Evolutionary conservation across 306 rosid genomes (phyloP).

Genomic region (Vigna nakashimae): DNA sequence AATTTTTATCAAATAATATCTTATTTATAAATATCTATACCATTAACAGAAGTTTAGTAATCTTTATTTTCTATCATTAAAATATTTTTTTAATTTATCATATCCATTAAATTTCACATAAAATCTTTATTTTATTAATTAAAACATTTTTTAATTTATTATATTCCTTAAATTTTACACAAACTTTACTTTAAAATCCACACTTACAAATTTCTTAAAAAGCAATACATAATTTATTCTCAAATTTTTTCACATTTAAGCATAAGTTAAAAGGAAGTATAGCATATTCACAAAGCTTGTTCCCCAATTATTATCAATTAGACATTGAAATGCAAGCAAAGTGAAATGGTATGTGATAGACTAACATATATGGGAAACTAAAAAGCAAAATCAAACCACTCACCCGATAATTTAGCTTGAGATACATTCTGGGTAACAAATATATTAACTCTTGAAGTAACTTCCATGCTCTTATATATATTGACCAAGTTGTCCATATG

Average conservation of each 20-base stretch:
- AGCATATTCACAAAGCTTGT: neutral
- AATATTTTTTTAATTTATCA: too few species aligned
- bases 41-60: too few species aligned
- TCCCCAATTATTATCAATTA: constrained; percentile 3
- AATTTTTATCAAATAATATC: too few species aligned
- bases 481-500: constrained; percentile 89
- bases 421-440: constrained; percentile 71
- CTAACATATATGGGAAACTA: neutral
- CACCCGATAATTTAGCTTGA: constrained; percentile 63
- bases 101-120: too few species aligned
- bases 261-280: neutral
- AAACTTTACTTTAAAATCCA: too few species aligned
- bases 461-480: constrained; percentile 91
- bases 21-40: too few species aligned
- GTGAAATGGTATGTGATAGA: neutral
- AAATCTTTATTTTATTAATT: too few species aligned
- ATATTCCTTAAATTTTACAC: too few species aligned
- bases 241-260: neutral
- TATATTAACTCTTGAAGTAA: constrained; percentile 68
- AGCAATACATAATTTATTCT: too few species aligned
- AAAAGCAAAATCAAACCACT: neutral
- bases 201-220: too few species aligned
- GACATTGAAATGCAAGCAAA: constrained; percentile 1
- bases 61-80: too few species aligned
- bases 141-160: too few species aligned